Percentiles rank a stretch among this genome's conserved stretches.
phyloP scores from a whole-genome alignment of 352 stramenopile species.

The Globisporangium echinulatum region DNA sequence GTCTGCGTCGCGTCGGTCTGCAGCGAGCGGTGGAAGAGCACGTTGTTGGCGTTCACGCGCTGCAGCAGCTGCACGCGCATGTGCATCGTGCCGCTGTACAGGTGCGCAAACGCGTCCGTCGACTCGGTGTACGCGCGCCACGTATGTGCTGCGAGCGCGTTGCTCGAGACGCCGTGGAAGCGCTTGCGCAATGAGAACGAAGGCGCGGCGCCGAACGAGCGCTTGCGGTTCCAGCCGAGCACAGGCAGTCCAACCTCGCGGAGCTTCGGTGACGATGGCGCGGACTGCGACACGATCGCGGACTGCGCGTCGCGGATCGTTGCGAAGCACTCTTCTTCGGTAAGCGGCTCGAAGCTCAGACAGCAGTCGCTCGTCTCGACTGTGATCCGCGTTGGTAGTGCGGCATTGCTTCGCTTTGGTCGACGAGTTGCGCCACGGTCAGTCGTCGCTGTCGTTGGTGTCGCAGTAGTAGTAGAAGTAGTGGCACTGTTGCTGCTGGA shows the following conservation, averaged over 20 bases:
- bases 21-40: slow-evolving; percentile 25
- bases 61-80: slow-evolving; percentile 30
- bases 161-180: slow-evolving; percentile 15
- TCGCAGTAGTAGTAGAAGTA: background rate
- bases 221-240: slow-evolving; percentile 32
- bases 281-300: slow-evolving; percentile 16
- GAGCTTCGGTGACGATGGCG: slow-evolving; percentile 6
- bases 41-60: slow-evolving; percentile 24
- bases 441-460: background rate
- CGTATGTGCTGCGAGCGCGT: slow-evolving; percentile 10
- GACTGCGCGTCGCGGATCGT: slow-evolving; percentile 13
- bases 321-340: slow-evolving; percentile 15
- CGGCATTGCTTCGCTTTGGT: background rate
- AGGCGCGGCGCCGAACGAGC: slow-evolving; percentile 15
- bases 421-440: background rate
- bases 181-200: slow-evolving; percentile 28
- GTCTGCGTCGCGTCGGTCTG: slow-evolving; percentile 19
- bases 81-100: slow-evolving; percentile 28
- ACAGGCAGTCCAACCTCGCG: slow-evolving; percentile 11
- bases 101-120: slow-evolving; percentile 17
- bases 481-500: background rate
- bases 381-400: slow-evolving; percentile 3
- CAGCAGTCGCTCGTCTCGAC: slow-evolving; percentile 13
- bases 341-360: slow-evolving; percentile 19
- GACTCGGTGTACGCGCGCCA: slow-evolving; percentile 27